Evolutionary conservation across 176 grass and related monocot genomes (phyloP).

Genomic region (Cenchrus purpureus): DNA sequence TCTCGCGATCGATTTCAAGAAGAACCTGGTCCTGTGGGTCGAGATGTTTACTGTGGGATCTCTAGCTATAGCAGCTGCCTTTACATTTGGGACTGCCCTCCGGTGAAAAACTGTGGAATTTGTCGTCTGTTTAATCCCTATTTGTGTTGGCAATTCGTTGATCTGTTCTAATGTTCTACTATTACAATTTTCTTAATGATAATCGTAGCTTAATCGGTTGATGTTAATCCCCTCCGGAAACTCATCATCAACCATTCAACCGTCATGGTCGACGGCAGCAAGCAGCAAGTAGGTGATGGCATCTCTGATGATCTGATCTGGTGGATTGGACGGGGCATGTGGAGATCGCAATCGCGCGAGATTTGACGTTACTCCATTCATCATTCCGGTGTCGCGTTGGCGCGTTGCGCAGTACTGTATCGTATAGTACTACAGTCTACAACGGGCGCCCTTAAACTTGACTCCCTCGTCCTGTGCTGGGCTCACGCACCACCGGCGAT

Average conservation of each 20-base stretch:
- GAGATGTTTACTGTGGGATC: constrained; percentile 19
- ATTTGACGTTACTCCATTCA: constrained; percentile 8
- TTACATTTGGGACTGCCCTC: constrained; percentile 16
- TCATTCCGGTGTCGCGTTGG: background rate
- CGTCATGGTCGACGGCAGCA: background rate
- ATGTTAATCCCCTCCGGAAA: background rate
- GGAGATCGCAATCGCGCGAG: background rate
- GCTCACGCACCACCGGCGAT: too few relatives aligned
- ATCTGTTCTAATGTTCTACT: too few relatives aligned
- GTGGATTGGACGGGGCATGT: background rate
- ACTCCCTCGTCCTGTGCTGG: too few relatives aligned
- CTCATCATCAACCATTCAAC: too few relatives aligned
- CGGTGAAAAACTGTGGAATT: constrained; percentile 31
- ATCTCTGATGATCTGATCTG: background rate
- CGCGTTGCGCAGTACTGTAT: background rate
- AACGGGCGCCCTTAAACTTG: too few relatives aligned
- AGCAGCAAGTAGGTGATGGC: background rate
- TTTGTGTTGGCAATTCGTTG: background rate
- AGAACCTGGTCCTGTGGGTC: background rate
- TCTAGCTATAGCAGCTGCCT: constrained; percentile 8
- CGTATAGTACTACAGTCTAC: background rate
- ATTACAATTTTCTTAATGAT: background rate
- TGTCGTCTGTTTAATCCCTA: background rate
- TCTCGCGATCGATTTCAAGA: background rate
- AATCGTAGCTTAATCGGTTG: background rate